A percentile compares a stretch with the other conserved stretches of the same genome.
Conservation (phyloP, 139 green algal species). For the Ettlia oleoabundans region DNA sequence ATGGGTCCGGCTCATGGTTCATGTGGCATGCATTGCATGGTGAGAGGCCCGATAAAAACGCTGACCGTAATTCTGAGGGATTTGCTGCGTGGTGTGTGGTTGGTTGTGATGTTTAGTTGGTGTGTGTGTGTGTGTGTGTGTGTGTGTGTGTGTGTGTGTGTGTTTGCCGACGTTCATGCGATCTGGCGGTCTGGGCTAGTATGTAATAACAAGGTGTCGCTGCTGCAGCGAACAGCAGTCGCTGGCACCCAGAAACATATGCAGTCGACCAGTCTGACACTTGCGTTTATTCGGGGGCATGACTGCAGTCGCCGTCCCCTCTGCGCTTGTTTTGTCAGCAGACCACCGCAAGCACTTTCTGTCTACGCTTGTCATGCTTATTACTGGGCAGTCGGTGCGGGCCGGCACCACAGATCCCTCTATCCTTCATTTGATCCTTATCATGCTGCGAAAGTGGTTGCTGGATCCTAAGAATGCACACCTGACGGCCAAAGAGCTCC, state of each 20-base stretch:
- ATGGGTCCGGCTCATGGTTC: slow-evolving; percentile 75
- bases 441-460: slow-evolving; percentile 55
- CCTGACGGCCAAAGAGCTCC: slow-evolving; percentile 81
- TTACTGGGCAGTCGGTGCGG: slow-evolving; percentile 57
- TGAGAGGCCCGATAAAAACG: too few species aligned
- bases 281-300: neutral
- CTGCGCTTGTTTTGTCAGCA: slow-evolving; percentile 61
- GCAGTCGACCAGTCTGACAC: too few species aligned
- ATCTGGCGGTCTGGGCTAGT: neutral
- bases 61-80: too few species aligned
- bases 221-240: too few species aligned
- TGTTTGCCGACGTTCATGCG: too few species aligned
- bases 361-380: slow-evolving; percentile 77
- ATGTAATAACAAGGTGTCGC: too few species aligned
- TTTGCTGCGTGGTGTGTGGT: too few species aligned
- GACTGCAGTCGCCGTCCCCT: slow-evolving; percentile 43
- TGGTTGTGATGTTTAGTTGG: too few species aligned
- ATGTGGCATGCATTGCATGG: slow-evolving; percentile 53
- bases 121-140: too few species aligned
- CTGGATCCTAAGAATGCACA: slow-evolving; percentile 18
- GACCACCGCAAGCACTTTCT: slow-evolving; percentile 87
- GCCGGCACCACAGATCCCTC: slow-evolving; percentile 61
- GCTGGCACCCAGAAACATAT: too few species aligned
- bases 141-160: too few species aligned
- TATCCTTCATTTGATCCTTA: slow-evolving; percentile 71